phyloP scores from a whole-genome alignment of 2,329 filamentous ascomycete species.

The Neophaeococcomyces aloes region DNA sequence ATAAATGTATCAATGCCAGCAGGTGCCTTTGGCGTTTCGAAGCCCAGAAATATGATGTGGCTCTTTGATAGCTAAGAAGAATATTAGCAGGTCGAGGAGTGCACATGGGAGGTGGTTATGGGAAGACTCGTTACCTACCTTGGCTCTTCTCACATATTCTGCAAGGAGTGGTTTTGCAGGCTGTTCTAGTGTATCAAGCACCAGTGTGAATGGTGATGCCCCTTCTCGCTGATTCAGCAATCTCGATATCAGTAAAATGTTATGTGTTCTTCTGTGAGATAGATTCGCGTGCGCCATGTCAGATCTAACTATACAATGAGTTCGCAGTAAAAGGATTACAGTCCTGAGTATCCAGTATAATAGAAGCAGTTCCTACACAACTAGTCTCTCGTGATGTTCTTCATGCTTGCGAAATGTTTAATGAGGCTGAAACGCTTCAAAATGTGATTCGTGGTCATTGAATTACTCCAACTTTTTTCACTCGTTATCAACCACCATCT shows the following conservation, averaged over 20 bases:
- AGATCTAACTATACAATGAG: background rate
- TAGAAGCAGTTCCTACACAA: no score
- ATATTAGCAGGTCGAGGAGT: background rate
- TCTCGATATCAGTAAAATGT: conserved; percentile 71
- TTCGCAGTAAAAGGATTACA: background rate
- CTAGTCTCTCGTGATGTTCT: no score
- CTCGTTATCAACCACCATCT: no score
- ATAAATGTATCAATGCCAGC: conserved; percentile 58
- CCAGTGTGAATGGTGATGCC: conserved; percentile 73
- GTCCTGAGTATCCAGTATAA: background rate
- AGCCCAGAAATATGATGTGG: conserved; percentile 51
- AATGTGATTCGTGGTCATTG: no score
- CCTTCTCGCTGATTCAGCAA: conserved; percentile 67
- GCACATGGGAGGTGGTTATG: background rate
- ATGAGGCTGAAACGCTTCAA: no score
- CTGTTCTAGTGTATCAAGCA: conserved; percentile 79
- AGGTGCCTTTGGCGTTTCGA: conserved; percentile 56
- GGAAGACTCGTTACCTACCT: conserved; percentile 39
- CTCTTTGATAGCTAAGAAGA: conserved; percentile 12
- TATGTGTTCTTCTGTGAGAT: conserved; percentile 67
- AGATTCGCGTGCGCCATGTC: conserved; percentile 29
- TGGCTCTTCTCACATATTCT: conserved; percentile 67
- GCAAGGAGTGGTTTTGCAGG: conserved; percentile 56
- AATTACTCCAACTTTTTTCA: no score
- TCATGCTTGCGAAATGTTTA: no score